Percentiles rank a stretch among this genome's conserved stretches.
These are phyloP conservation scores for Thymus quinquecostatus DNA, from an alignment of 257 asterid species.

Conservation along the genomic window DNA sequence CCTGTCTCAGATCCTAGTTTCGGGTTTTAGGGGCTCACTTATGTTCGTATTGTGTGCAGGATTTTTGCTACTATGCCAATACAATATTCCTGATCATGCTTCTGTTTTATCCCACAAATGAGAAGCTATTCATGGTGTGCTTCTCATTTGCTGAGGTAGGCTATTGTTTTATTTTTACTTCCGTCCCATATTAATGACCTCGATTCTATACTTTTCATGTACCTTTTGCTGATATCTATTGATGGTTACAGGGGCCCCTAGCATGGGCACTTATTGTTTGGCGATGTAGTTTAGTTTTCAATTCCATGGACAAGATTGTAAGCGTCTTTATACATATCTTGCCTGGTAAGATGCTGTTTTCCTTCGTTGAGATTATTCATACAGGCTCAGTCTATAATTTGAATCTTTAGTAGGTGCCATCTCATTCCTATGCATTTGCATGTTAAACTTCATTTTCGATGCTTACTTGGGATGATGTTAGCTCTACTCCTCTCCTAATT, in stretches of 20 bases:
- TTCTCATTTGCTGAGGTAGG: constrained; percentile 97
- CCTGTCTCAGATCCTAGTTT: not conserved
- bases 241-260: constrained; percentile 79
- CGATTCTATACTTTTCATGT: not conserved
- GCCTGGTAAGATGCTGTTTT: constrained; percentile 71
- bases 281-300: constrained; percentile 97
- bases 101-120: constrained; percentile 78
- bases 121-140: constrained; percentile 98
- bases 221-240: constrained; percentile 1
- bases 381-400: not conserved
- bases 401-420: not conserved
- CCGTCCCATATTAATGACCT: constrained; percentile 11
- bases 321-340: constrained; percentile 96
- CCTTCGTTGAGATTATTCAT: constrained; percentile 21
- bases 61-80: constrained; percentile 96
- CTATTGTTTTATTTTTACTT: constrained; percentile 2
- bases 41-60: constrained; percentile 54
- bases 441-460: not conserved
- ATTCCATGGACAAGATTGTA: constrained; percentile 93
- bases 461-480: too few relatives aligned
- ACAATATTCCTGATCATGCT: constrained; percentile 82
- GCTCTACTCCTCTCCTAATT: not conserved
- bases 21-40: constrained; percentile 15
- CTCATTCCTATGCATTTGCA: constrained; percentile 12
- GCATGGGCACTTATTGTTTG: constrained; percentile 98